Conservation (phyloP, 208 protist species). For the Acanthamoeba divionensis region DNA sequence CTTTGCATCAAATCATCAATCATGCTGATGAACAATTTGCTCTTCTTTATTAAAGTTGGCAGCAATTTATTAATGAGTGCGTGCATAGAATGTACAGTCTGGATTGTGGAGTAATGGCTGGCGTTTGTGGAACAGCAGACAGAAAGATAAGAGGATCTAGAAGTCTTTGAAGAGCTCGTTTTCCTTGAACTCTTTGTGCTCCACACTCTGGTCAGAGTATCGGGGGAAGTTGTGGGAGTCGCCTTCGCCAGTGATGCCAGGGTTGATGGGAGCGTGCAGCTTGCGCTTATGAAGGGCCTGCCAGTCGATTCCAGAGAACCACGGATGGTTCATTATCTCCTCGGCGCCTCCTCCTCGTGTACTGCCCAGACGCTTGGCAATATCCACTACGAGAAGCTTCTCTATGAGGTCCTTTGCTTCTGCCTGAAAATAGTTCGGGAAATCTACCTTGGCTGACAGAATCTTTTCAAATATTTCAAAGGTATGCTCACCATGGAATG, state of each 20-base stretch:
- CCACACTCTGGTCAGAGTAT: conserved; percentile 29
- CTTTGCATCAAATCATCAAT: too few relatives aligned
- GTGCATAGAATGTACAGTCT: too few relatives aligned
- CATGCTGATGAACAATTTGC: too few relatives aligned
- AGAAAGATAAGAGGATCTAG: background rate
- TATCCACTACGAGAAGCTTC: conserved; percentile 57
- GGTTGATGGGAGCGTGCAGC: conserved; percentile 19
- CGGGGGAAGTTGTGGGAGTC: conserved; percentile 15
- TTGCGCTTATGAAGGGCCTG: conserved; percentile 14
- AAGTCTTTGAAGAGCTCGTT: conserved; percentile 40
- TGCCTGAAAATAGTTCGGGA: conserved; percentile 1
- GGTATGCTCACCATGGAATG: conserved; percentile 80
- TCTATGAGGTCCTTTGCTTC: conserved; percentile 89
- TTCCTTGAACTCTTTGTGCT: conserved; percentile 38
- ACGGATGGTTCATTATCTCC: conserved; percentile 68
- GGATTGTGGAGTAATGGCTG: background rate
- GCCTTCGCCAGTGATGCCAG: background rate
- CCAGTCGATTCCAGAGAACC: conserved; percentile 62
- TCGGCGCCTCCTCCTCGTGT: conserved; percentile 56
- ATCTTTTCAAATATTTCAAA: conserved; percentile 82
- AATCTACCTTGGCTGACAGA: background rate
- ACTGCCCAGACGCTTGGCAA: conserved; percentile 53
- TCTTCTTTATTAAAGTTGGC: too few relatives aligned
- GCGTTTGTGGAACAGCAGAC: background rate
- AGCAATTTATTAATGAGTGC: too few relatives aligned